Evolutionary conservation across 176 grass and related monocot genomes (phyloP).

Genomic region (Leersia perrieri): DNA sequence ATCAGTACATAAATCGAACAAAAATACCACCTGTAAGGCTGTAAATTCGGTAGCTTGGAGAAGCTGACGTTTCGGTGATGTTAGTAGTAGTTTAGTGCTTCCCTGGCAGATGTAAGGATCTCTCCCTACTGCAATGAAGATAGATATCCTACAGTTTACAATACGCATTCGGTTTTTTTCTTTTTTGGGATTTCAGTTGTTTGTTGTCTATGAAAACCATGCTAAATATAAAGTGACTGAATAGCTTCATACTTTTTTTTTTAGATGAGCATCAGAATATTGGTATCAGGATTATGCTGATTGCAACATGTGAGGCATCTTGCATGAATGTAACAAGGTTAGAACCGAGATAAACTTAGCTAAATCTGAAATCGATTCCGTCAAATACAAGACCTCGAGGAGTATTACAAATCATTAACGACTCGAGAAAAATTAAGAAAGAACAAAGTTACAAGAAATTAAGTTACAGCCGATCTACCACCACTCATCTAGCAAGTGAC

Average conservation of each 20-base stretch:
- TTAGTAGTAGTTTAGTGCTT: neutral
- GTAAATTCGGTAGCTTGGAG: constrained; percentile 5
- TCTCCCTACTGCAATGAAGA: neutral
- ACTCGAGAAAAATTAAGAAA: neutral
- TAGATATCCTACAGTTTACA: neutral
- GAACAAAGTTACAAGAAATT: neutral
- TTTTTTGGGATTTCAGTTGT: neutral
- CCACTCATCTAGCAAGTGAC: too few species aligned
- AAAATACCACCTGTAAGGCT: neutral
- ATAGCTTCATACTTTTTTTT: neutral
- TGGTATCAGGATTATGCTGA: neutral
- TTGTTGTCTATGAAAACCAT: neutral
- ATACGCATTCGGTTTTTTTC: neutral
- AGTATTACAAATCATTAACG: neutral
- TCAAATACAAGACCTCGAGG: neutral
- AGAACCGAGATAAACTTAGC: neutral
- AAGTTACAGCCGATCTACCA: neutral
- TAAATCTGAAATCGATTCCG: neutral
- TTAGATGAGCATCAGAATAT: neutral
- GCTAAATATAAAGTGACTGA: neutral
- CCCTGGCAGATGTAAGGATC: neutral
- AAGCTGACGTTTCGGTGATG: constrained; percentile 8
- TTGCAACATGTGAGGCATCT: neutral
- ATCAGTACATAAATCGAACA: constrained; percentile 22
- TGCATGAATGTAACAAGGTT: neutral